phyloP scores from a whole-genome alignment of 2,329 filamentous ascomycete genomes.

The Botrytis porri region DNA sequence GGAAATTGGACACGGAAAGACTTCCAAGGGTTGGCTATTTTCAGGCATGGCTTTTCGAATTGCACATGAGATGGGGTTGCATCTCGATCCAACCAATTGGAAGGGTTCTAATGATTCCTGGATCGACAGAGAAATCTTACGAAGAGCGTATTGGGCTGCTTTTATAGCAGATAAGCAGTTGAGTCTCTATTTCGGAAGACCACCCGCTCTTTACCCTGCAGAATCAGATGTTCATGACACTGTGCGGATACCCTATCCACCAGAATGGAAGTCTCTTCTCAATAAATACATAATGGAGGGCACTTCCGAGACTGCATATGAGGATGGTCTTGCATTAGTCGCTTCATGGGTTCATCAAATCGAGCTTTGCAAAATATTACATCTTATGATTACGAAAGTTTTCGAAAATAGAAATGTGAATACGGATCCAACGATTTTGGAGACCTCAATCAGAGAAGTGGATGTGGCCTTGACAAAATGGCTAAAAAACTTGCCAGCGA shows the following conservation, averaged over 20 bases:
- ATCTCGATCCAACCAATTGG: constrained; percentile 52
- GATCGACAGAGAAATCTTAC: constrained; percentile 47
- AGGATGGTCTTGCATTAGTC: constrained; percentile 46
- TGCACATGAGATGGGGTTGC: constrained; percentile 51
- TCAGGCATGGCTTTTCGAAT: constrained; percentile 52
- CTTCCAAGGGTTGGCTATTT: constrained; percentile 51
- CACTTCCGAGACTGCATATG: constrained; percentile 46
- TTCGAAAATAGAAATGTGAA: constrained; percentile 48
- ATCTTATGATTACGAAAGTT: constrained; percentile 49
- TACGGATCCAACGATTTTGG: constrained; percentile 43
- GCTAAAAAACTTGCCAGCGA: constrained; percentile 46
- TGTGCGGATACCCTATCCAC: constrained; percentile 48
- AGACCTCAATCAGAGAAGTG: constrained; percentile 45
- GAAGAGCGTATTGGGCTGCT: constrained; percentile 50
- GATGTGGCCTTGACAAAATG: constrained; percentile 48
- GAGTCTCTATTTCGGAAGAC: constrained; percentile 50
- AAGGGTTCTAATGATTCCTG: constrained; percentile 41
- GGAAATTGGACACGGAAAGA: constrained; percentile 47
- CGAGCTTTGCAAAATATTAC: constrained; percentile 49
- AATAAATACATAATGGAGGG: constrained; percentile 48
- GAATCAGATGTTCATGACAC: constrained; percentile 50
- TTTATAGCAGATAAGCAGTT: constrained; percentile 51
- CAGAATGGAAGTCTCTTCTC: constrained; percentile 47
- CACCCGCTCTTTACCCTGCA: constrained; percentile 48
- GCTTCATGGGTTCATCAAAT: constrained; percentile 48